A percentile compares a stretch with the other conserved stretches of the same genome.
phyloP scores from a whole-genome alignment of 441 rosid genomes.

The Biscutella laevigata region DNA sequence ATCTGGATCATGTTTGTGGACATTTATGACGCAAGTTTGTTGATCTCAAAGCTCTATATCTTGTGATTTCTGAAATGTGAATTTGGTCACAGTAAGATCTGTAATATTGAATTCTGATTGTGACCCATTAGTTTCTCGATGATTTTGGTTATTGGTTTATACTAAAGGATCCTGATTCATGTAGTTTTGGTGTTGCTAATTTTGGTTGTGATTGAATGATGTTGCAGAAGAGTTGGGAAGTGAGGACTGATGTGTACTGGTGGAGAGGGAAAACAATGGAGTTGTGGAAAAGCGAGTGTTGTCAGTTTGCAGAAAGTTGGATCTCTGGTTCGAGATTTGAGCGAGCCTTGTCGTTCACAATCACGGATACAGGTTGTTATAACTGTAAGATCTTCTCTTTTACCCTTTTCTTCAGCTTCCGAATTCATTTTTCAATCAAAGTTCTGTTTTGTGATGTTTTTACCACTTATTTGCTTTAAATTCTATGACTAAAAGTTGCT shows the following conservation, averaged over 20 bases:
- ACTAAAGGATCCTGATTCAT: background rate
- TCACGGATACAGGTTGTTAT: constrained; percentile 71
- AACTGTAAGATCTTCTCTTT: constrained; percentile 38
- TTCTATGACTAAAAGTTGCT: background rate
- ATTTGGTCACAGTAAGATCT: constrained; percentile 13
- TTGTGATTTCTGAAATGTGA: constrained; percentile 4
- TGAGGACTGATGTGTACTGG: constrained; percentile 58
- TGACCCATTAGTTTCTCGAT: background rate
- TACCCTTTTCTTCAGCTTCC: background rate
- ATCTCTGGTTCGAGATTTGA: constrained; percentile 66
- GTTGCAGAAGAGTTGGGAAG: constrained; percentile 24
- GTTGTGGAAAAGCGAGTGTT: constrained; percentile 52
- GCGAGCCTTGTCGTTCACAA: constrained; percentile 81
- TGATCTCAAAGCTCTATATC: background rate
- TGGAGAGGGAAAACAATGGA: constrained; percentile 59
- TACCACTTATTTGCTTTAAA: no score
- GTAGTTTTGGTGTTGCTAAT: background rate
- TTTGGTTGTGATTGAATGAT: constrained; percentile 17
- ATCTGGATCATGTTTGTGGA: constrained; percentile 2
- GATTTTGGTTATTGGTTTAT: background rate
- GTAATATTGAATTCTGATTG: constrained; percentile 14
- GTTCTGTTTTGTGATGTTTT: background rate
- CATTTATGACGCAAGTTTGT: background rate
- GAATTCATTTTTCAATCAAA: background rate
- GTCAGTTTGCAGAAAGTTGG: constrained; percentile 66